Evolutionary conservation across 768 basidiomycete genomes (phyloP).

Genomic region (Hemileccinum impolitum): DNA sequence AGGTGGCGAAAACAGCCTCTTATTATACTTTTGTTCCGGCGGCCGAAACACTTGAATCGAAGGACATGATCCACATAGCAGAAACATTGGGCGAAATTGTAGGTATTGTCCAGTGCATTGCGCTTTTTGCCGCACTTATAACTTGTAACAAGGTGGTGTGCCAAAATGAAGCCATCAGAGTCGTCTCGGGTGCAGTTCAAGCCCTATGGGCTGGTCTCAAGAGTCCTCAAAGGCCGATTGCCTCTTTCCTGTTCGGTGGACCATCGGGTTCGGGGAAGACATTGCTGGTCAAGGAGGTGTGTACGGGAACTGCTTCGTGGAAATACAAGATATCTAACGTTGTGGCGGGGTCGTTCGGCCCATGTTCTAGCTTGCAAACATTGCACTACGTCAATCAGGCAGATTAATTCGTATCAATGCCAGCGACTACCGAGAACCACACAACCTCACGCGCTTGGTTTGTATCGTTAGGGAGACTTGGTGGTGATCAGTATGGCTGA

Average conservation of each 20-base stretch:
- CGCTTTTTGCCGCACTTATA: too few relatives aligned
- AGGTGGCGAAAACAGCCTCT: slow-evolving; percentile 3
- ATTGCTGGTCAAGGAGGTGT: slow-evolving; percentile 37
- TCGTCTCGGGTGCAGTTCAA: slow-evolving; percentile 45
- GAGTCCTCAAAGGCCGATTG: slow-evolving; percentile 42
- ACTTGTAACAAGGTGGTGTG: slow-evolving; percentile 5
- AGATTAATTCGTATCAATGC: slow-evolving; percentile 43
- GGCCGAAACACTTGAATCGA: neutral
- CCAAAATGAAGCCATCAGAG: slow-evolving; percentile 42
- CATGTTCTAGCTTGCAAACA: slow-evolving; percentile 32
- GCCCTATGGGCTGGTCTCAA: slow-evolving; percentile 43
- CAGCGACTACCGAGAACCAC: slow-evolving; percentile 41
- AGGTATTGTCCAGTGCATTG: too few relatives aligned
- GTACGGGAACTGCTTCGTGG: neutral
- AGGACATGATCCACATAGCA: too few relatives aligned
- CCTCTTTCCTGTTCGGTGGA: slow-evolving; percentile 43
- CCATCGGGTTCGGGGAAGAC: slow-evolving; percentile 40
- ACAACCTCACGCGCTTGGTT: slow-evolving; percentile 39
- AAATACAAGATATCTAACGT: neutral
- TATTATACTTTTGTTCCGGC: slow-evolving; percentile 8
- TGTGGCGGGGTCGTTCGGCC: neutral
- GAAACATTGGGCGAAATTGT: too few relatives aligned
- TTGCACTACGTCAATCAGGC: slow-evolving; percentile 41
- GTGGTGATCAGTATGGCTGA: too few relatives aligned
- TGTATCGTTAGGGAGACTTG: too few relatives aligned